phyloP scores from a whole-genome alignment of 2,329 filamentous ascomycete genomes.

The Berkeleyomyces basicola region DNA sequence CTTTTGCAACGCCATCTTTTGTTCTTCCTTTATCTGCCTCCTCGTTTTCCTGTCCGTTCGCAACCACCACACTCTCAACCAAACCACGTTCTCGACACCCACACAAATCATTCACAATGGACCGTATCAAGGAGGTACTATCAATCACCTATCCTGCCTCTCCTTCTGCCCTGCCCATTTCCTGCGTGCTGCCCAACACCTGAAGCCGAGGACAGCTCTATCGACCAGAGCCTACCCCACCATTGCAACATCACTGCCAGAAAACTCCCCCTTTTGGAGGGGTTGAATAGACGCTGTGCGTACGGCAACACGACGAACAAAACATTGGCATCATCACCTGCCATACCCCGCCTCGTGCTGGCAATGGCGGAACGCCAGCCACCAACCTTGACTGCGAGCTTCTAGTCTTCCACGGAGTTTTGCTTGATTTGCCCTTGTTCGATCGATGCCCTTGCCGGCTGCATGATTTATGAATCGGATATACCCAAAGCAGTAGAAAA shows the following conservation, averaged over 20 bases:
- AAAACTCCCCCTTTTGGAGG: background rate
- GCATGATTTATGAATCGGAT: background rate
- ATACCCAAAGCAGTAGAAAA: background rate
- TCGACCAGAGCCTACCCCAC: conserved; percentile 4
- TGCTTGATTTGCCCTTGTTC: background rate
- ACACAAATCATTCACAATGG: conserved; percentile 35
- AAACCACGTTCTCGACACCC: background rate
- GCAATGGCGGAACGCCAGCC: background rate
- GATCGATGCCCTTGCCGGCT: background rate
- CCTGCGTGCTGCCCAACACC: no score
- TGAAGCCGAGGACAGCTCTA: background rate
- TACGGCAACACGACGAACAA: background rate
- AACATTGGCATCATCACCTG: background rate
- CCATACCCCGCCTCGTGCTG: background rate
- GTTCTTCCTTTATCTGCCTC: conserved; percentile 17
- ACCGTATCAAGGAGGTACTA: conserved; percentile 78
- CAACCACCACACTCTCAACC: background rate
- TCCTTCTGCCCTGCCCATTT: background rate
- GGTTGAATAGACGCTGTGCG: background rate
- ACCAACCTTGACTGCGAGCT: background rate
- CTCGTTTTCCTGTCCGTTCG: background rate
- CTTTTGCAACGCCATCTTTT: conserved; percentile 1
- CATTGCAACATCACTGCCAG: conserved; percentile 14
- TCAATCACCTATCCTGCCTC: conserved; percentile 1
- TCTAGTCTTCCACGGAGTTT: background rate